These are phyloP conservation scores for Fusarium guadeloupense DNA, from an alignment of 2,329 filamentous ascomycete species.

Conservation along the genomic window DNA sequence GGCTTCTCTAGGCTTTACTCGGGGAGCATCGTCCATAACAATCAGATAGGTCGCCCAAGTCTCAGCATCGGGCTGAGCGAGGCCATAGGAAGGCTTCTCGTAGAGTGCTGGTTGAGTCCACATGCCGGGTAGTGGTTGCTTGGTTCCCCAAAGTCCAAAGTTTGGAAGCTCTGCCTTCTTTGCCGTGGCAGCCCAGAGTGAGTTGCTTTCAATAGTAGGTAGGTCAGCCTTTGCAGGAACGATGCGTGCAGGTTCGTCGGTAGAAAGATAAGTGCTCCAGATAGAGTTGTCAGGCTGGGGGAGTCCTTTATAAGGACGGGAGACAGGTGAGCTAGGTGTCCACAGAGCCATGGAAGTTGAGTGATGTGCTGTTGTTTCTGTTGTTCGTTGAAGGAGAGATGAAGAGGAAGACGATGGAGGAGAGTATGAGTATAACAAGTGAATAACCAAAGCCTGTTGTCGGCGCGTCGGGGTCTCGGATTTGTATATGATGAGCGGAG, in stretches of 20 bases:
- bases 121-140: conserved; percentile 35
- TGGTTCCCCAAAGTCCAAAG: conserved; percentile 39
- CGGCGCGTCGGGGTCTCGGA: conserved; percentile 29
- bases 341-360: conserved; percentile 41
- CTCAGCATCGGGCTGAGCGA: conserved; percentile 47
- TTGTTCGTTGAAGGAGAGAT: conserved; percentile 18
- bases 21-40: conserved; percentile 31
- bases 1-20: conserved; percentile 40
- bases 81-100: conserved; percentile 35
- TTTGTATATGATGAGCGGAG: conserved; percentile 36
- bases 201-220: conserved; percentile 48
- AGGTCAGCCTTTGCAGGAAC: conserved; percentile 44
- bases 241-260: conserved; percentile 42
- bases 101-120: conserved; percentile 32
- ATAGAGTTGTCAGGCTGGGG: conserved; percentile 50
- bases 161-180: conserved; percentile 29
- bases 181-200: conserved; percentile 47
- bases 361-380: not conserved
- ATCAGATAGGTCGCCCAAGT: conserved; percentile 40
- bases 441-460: conserved; percentile 20
- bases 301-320: conserved; percentile 43
- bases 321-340: conserved; percentile 33
- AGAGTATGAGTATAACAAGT: conserved; percentile 14
- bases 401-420: conserved; percentile 9
- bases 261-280: conserved; percentile 50